Evolutionary conservation across 1,284 basidiomycete species (phyloP), one percentile per base, ranked within the genome.

Genomic region (Leccinum ponderosum): DNA sequence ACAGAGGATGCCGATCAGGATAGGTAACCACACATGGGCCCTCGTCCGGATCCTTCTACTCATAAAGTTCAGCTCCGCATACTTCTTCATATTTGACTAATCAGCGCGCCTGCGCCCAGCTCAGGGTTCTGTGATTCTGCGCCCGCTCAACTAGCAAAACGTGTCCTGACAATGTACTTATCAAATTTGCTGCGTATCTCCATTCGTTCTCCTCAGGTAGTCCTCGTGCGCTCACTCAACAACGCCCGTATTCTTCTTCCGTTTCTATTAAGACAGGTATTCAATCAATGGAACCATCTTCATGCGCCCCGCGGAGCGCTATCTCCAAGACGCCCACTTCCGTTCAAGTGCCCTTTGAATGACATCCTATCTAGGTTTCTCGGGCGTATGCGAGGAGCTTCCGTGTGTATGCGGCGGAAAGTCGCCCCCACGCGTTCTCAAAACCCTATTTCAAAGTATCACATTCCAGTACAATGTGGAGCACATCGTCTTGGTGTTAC

Each of bases 371-470:
- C 39, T n/a, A 44, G 39, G n/a, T 17, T 44, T 9, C 39, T 44
- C 39, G 9, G 39, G n/a, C n/a, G 9, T 9, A 44, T 11, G n/a
- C n/a, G n/a, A 39, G 15, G 37, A n/a, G 39, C n/a, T 42, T 42
- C 39, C n/a, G 3, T 42, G n/a, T 17, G n/a, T 42, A 42, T 42
- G n/a, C n/a, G 39, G 39, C 39, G n/a, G n/a, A 42, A 17, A 44
- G 17, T 44, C 39, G 39, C n/a, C n/a, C 9, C 15, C n/a, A 14
- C 82, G 81, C 53, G 68, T 69, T 15, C 76, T 85, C 47, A 82
- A 83, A 50, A 78, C 79, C 1, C 78, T 78, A 4, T 68, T 77
- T 50, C 65, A 61, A 14, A 60, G 57, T 4, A n/a, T 63, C 27
- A 31, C 44, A 14, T 56, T 37, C 15, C 60, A 44, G 0, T 69